A percentile compares a stretch with the other conserved stretches of the same genome.
These are phyloP conservation scores for Termitomyces sp. DNA, from an alignment of 768 basidiomycete genomes.

Conservation along the genomic window DNA sequence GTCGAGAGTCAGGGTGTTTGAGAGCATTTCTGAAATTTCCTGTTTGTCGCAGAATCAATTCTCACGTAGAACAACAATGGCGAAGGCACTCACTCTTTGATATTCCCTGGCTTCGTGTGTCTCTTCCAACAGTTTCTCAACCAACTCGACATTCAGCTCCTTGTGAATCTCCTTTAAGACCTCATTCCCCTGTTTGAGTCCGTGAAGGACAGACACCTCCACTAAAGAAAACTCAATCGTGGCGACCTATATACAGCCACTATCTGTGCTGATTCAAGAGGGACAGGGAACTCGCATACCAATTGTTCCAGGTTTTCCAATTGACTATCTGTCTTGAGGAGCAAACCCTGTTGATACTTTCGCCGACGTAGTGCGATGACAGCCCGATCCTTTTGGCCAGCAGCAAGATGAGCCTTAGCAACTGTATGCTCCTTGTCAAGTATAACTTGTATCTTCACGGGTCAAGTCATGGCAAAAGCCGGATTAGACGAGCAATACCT, in stretches of 20 bases:
- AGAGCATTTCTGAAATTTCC: constrained; percentile 90
- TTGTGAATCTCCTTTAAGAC: constrained; percentile 92
- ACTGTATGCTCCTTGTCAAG: constrained; percentile 87
- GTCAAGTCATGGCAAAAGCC: neutral
- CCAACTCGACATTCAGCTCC: constrained; percentile 86
- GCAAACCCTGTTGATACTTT: constrained; percentile 89
- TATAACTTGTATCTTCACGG: constrained; percentile 73
- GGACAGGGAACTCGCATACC: constrained; percentile 37
- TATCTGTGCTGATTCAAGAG: neutral
- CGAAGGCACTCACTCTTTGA: constrained; percentile 52
- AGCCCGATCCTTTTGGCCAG: constrained; percentile 84
- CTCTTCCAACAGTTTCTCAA: constrained; percentile 92
- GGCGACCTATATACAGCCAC: constrained; percentile 60
- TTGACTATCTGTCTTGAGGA: constrained; percentile 86
- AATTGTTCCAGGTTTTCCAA: constrained; percentile 85
- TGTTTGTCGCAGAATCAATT: constrained; percentile 24
- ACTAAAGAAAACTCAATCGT: constrained; percentile 96
- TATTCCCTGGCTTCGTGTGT: constrained; percentile 91
- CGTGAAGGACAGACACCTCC: constrained; percentile 88
- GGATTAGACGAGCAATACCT: constrained; percentile 37
- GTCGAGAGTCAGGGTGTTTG: constrained; percentile 74
- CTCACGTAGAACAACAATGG: neutral
- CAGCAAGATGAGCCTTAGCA: constrained; percentile 74
- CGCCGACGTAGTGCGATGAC: constrained; percentile 81
- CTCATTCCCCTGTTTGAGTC: constrained; percentile 88